These are phyloP conservation scores for Vicia villosa DNA, from an alignment of 306 rosid genomes.

Conservation along the genomic window DNA sequence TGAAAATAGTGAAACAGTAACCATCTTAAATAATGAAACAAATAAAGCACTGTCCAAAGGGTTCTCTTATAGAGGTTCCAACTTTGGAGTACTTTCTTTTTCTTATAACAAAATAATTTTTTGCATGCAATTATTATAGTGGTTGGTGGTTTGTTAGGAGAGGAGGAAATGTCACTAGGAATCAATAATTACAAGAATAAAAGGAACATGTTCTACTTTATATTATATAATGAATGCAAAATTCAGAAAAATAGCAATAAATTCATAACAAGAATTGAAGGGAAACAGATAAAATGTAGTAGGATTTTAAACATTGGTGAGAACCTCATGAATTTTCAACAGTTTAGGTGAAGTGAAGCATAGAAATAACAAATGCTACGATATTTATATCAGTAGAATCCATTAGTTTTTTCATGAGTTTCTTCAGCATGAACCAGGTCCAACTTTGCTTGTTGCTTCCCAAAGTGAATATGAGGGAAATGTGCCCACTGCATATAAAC, in stretches of 20 bases:
- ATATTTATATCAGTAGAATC: constrained; percentile 55
- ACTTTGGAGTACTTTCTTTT: constrained; percentile 1
- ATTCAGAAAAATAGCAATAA: constrained; percentile 43
- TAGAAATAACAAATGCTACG: constrained; percentile 40
- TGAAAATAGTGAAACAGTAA: constrained; percentile 34
- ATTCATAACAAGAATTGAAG: constrained; percentile 29
- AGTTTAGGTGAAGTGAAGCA: constrained; percentile 47
- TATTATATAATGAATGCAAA: constrained; percentile 35
- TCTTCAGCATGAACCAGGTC: constrained; percentile 68
- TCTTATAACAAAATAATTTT: constrained; percentile 1
- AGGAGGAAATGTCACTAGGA: neutral
- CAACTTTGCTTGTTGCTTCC: constrained; percentile 70
- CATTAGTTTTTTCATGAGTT: constrained; percentile 56
- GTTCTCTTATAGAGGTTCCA: constrained; percentile 34
- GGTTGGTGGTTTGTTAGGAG: no score
- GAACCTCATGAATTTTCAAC: constrained; percentile 49
- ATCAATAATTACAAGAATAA: constrained; percentile 33
- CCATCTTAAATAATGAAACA: constrained; percentile 18
- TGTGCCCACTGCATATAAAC: constrained; percentile 87
- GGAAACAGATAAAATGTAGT: constrained; percentile 25
- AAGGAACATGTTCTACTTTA: neutral
- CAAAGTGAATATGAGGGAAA: constrained; percentile 96
- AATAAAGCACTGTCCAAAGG: constrained; percentile 34
- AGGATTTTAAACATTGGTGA: constrained; percentile 35
- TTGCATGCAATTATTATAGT: no score